Conservation (phyloP, 2,329 filamentous ascomycete genomes). For the Myriosclerotinia duriaeana region DNA sequence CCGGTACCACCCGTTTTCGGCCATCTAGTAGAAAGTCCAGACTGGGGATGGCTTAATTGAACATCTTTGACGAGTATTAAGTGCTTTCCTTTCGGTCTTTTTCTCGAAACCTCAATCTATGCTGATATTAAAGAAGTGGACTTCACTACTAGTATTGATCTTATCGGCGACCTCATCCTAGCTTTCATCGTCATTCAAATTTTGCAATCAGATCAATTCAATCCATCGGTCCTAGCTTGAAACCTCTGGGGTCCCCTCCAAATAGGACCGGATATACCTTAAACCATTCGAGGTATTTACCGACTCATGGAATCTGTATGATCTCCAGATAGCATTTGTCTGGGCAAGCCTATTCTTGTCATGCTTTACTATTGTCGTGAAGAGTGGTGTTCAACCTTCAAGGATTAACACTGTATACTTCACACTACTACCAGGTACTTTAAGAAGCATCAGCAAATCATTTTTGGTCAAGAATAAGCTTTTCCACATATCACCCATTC, state of each 20-base stretch:
- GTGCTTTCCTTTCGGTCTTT: not conserved
- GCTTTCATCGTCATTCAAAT: not conserved
- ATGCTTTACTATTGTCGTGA: not conserved
- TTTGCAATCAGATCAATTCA: not conserved
- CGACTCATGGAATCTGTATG: not conserved
- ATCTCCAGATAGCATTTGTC: not conserved
- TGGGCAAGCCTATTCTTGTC: not conserved
- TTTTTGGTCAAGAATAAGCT: not conserved
- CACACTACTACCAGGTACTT: not conserved
- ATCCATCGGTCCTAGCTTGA: slow-evolving; percentile 2
- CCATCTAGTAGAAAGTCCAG: not conserved
- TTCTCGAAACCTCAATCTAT: not conserved
- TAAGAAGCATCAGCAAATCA: not conserved
- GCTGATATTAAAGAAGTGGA: not conserved
- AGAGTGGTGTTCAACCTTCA: not conserved
- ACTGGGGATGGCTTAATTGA: not conserved
- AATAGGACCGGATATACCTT: not conserved
- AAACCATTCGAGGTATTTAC: not conserved
- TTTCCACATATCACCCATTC: not conserved
- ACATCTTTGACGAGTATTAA: not conserved
- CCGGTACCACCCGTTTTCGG: not conserved
- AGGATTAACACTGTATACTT: not conserved
- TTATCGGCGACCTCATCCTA: not conserved
- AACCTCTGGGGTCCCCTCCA: not conserved
- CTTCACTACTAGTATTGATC: not conserved